Conservation (phyloP, 306 rosid species). For the Albizia julibrissin region DNA sequence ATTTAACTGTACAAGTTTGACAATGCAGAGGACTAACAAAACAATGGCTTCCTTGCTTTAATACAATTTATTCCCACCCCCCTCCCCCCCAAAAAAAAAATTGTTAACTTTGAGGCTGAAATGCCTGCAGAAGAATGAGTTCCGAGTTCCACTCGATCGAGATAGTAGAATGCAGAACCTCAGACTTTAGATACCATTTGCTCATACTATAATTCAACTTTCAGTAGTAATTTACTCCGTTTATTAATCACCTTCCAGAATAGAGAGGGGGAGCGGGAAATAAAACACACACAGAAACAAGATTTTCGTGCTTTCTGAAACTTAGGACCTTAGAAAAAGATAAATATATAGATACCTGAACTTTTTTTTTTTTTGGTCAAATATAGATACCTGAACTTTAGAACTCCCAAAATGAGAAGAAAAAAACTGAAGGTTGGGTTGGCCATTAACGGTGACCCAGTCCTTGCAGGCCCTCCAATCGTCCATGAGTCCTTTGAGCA, state of each 20-base stretch:
- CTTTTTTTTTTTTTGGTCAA: no score
- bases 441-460: constrained; percentile 60
- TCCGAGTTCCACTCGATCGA: background rate
- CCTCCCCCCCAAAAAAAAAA: background rate
- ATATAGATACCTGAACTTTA: constrained; percentile 67
- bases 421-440: constrained; percentile 70
- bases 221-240: background rate
- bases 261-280: background rate
- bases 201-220: background rate
- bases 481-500: constrained; percentile 72
- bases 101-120: background rate
- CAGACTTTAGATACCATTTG: background rate
- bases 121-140: background rate
- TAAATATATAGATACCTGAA: constrained; percentile 58
- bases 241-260: background rate
- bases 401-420: constrained; percentile 68
- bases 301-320: background rate
- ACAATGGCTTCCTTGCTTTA: background rate
- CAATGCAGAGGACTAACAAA: background rate
- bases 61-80: background rate
- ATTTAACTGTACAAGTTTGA: background rate
- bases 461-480: constrained; percentile 83
- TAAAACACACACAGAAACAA: background rate
- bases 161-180: background rate
- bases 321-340: background rate